Base-by-base conservation (phyloP, 768 basidiomycete genomes). In the Cyathus striatus region DNA sequence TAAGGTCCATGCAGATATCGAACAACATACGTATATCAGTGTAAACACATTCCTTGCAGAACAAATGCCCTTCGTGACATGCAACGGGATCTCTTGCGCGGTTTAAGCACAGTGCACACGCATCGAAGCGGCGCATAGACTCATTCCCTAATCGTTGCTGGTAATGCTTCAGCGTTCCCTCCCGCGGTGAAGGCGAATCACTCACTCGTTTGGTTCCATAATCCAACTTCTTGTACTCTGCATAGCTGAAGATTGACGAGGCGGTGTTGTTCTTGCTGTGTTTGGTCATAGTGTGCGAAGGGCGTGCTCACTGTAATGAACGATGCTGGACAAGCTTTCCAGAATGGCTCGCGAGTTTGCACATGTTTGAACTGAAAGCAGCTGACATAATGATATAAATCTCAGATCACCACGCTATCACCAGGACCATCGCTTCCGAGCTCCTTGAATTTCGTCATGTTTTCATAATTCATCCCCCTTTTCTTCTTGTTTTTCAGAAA, bases 41-140 rank as follows among this genome's bases (percentile, higher is more conserved):
- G 46, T 93, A 81, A 20, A 86, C 85, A 54, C 96, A 98, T 65
- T 97, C 95, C 58, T 87, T 90, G 74, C 96, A 99, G 61, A 92
- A 98, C 18, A 98, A 52, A 63, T 98, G 96, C 0, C 96, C 96
- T 40, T 88, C 77, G 22, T 69, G 61, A 55, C 96, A 98, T 9
- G 84, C 78, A 24, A 94, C 69, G 0, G 95, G 91, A 40, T 92
- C 86, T 38, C 88, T 69, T 4, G 90, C 93, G 32, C 76, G 74
- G 42, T 89, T 82, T 25, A 96, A 69, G 60, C 95, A 99, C 12
- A 96, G 75, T 4, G 86, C 75, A 58, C 96, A 98, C 1, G 90
- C 83, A 61, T 96, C 90, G 60, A 96, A 93, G 40, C 78, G 78
- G 27, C 91, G 81, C 86, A 94, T 90, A 9, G 87, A 92, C 61